Evolutionary conservation across 2,329 filamentous ascomycete genomes (phyloP).

Genomic region (Fusarium equiseti): DNA sequence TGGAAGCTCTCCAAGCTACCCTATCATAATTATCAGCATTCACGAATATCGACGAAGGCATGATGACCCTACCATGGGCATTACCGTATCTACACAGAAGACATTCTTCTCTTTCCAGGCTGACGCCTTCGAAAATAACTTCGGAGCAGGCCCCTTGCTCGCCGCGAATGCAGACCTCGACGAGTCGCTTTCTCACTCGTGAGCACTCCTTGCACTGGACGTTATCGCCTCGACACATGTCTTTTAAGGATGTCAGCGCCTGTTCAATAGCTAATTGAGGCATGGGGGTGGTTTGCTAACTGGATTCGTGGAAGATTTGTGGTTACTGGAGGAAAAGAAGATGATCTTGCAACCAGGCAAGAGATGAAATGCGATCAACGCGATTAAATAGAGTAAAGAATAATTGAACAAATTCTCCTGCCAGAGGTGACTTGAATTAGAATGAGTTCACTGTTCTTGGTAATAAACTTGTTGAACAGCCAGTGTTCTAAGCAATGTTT

Average conservation of each 20-base stretch:
- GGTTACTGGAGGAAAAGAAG: not conserved
- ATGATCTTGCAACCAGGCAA: constrained; percentile 7
- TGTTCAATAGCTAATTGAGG: too few species aligned
- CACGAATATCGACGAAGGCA: constrained; percentile 9
- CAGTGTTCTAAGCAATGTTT: constrained; percentile 6
- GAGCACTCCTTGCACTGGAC: constrained; percentile 37
- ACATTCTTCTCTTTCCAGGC: constrained; percentile 20
- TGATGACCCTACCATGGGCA: constrained; percentile 7
- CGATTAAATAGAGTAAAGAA: constrained; percentile 6
- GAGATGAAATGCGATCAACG: not conserved
- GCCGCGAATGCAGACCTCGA: constrained; percentile 30
- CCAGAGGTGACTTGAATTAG: not conserved
- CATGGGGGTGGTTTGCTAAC: not conserved
- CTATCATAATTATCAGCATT: constrained; percentile 23
- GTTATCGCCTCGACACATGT: constrained; percentile 35
- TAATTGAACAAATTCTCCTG: not conserved
- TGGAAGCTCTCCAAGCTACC: constrained; percentile 14
- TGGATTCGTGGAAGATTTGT: not conserved
- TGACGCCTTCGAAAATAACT: constrained; percentile 28
- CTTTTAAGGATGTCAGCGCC: not conserved
- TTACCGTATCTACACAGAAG: constrained; percentile 14
- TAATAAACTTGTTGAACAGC: constrained; percentile 19
- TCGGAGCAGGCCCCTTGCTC: constrained; percentile 30
- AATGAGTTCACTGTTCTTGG: not conserved
- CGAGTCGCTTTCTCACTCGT: constrained; percentile 11